Evolutionary conservation across 1,284 basidiomycete species (phyloP), one percentile per base, ranked within the genome.

Genomic region (Trametes hirsuta): DNA sequence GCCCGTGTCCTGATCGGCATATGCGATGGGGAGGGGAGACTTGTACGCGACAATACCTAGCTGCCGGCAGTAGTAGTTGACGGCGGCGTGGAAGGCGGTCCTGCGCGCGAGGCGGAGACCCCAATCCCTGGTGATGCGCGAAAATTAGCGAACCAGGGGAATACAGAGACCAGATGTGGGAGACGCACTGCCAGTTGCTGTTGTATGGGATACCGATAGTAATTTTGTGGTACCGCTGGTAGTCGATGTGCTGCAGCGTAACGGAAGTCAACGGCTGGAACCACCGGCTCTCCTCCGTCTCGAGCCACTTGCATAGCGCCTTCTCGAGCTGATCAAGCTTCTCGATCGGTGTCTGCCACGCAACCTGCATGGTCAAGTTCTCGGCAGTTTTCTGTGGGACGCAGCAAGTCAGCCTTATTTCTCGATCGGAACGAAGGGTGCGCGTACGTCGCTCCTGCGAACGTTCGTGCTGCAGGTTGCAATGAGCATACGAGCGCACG

Each of bases 1-100:
- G 47, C 74, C 70, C 8, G 74, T 73, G 18, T 77, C 72, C 1
- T 74, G 69, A 57, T 84, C 77, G 39, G 76, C 75, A 68, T 79
- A 85, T 25, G 79, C 76, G 64, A 91, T 69, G 5, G 88, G 85
- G 48, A 86, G 70, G 9, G 86, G 79, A 2, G 89, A 80, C 68
- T 83, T 81, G 71, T 77, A 79, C 65, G 81, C 83, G 25, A 75
- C 75, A 68, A 92, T 90, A 37, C 83, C 86, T 9, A 91, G 81
- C 69, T 89, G 83, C 53, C 77, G 80, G 67, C 82, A 86, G 71
- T 87, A 91, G 68, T 87, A 81, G 64, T 90, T 84, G 24, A 85
- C 85, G 1, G 90, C 90, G 5, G 87, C 87, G 68, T 90, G 84
- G 77, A 92, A 92, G 4, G 89, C 87, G 2, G 90, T 91, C 68